A percentile compares a stretch with the other conserved stretches of the same genome.
Evolutionary conservation across 169 alveolate species (phyloP).

Genomic region (Cryptosporidium meleagridis): DNA sequence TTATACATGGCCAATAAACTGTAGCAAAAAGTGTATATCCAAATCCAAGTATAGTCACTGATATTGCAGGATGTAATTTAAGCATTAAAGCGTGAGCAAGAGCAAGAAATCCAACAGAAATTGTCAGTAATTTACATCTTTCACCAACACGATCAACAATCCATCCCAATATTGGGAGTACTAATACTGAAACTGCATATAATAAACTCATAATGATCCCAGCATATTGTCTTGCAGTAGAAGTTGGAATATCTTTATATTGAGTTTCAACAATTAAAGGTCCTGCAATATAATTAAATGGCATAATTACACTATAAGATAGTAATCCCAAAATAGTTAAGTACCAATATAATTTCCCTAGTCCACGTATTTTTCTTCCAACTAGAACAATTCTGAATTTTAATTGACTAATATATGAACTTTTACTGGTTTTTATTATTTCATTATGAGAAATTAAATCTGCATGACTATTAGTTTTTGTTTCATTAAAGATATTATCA

Average conservation of each 20-base stretch:
- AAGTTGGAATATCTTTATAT: constrained; percentile 64
- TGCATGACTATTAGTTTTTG: constrained; percentile 4
- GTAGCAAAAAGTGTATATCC: constrained; percentile 74
- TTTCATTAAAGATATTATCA: constrained; percentile 8
- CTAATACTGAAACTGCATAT: constrained; percentile 73
- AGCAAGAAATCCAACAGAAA: constrained; percentile 65
- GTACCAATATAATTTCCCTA: constrained; percentile 66
- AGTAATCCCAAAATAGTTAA: constrained; percentile 44
- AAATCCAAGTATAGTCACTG: constrained; percentile 66
- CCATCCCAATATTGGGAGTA: constrained; percentile 68
- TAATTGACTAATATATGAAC: constrained; percentile 3
- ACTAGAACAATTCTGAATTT: constrained; percentile 38
- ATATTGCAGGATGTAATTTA: constrained; percentile 69
- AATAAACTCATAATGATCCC: constrained; percentile 67
- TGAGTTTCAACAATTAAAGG: constrained; percentile 70
- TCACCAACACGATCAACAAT: constrained; percentile 75
- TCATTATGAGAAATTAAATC: constrained; percentile 41
- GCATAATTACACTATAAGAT: constrained; percentile 72
- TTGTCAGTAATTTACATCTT: constrained; percentile 54
- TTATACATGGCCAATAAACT: constrained; percentile 73
- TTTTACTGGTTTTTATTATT: neutral
- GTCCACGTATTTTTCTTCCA: constrained; percentile 52
- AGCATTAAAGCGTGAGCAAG: constrained; percentile 66
- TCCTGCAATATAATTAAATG: constrained; percentile 72
- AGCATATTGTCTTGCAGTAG: constrained; percentile 72